These are phyloP conservation scores for Priceomyces castillae DNA, from an alignment of 805 yeast species.

Conservation along the genomic window DNA sequence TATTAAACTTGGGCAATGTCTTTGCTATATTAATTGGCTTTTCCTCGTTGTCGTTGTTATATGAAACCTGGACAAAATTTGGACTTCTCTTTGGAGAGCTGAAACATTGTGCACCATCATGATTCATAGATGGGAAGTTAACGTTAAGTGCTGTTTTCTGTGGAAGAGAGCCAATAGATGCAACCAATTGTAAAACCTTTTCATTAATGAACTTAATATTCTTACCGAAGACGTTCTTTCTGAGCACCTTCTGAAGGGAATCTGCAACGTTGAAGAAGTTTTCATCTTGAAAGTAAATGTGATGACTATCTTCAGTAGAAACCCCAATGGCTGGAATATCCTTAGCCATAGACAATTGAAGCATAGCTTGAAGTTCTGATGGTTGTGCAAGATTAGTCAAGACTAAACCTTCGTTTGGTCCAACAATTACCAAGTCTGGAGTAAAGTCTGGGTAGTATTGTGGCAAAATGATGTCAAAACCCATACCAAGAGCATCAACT, in stretches of 20 bases:
- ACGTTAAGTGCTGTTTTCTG: conserved; percentile 17
- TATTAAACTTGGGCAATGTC: conserved; percentile 7
- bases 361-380: conserved; percentile 16
- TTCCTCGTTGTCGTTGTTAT: not conserved
- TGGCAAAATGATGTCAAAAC: conserved; percentile 26
- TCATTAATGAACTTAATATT: conserved; percentile 25
- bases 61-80: conserved; percentile 3
- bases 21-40: not conserved
- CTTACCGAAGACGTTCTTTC: conserved; percentile 19
- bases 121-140: conserved; percentile 30
- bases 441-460: conserved; percentile 20
- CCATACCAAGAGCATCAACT: conserved; percentile 22
- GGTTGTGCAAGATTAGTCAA: conserved; percentile 7
- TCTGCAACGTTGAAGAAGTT: conserved; percentile 18
- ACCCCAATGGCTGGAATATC: conserved; percentile 21
- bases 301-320: conserved; percentile 24
- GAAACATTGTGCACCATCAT: conserved; percentile 19
- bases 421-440: conserved; percentile 33
- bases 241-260: conserved; percentile 9
- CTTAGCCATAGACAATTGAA: conserved; percentile 14
- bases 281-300: conserved; percentile 35
- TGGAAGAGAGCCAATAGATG: conserved; percentile 4
- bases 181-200: conserved; percentile 20
- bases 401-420: conserved; percentile 31
- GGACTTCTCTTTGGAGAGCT: conserved; percentile 10